Base-by-base conservation (phyloP, 345 rosid species). In the Lenwebbia sp. region DNA sequence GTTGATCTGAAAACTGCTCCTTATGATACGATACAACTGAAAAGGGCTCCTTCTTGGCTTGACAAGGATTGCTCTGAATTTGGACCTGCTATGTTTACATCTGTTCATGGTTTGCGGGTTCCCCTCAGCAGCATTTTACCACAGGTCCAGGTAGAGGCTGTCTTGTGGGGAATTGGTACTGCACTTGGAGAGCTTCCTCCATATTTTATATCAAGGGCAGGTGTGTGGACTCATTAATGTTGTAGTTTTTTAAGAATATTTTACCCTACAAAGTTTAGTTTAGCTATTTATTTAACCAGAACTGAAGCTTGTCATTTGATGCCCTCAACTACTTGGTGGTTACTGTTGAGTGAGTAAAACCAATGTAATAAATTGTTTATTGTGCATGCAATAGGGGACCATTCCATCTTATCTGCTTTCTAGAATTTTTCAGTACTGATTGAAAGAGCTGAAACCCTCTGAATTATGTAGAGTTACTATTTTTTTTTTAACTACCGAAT, bases 161-260 rank as follows among this genome's bases (percentile, higher is more conserved):
- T 95, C 86, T 87, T 98, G 75, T 98, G 99, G 99, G 99, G 99
- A 53, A 26, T 98, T 83, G 99, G 99, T 87, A 98, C 99, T 40
- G 99, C 99, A 56, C 98, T 98, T 60, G 99, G 99, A 75, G 99
- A 98, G 91, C 99, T 98, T 91, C 99, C 99, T 91, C 99, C 99
- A 49, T 98, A 96, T 95, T 98, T 98, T 89, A 95, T 98, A 89
- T 94, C 99, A 86, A 94, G 99, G 86, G 99, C 99, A 87, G 99
- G 99, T 97, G 87, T 44, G 82, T 62, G 40, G 62, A 84, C 53
- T 41, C 78, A 33, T 37, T 12, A 33, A 70, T 33, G 1, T 70
- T 70, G 19, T 70, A 19, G 78, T 37, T 33, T 3, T 65, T 9
- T 33, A 65, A 65, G 25, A 65, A 8, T 65, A 33, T 33, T 33